A percentile compares a stretch with the other conserved stretches of the same genome.
These are phyloP conservation scores for Camptophora hylomeconis DNA, from an alignment of 2,329 filamentous ascomycete species.

Conservation along the genomic window DNA sequence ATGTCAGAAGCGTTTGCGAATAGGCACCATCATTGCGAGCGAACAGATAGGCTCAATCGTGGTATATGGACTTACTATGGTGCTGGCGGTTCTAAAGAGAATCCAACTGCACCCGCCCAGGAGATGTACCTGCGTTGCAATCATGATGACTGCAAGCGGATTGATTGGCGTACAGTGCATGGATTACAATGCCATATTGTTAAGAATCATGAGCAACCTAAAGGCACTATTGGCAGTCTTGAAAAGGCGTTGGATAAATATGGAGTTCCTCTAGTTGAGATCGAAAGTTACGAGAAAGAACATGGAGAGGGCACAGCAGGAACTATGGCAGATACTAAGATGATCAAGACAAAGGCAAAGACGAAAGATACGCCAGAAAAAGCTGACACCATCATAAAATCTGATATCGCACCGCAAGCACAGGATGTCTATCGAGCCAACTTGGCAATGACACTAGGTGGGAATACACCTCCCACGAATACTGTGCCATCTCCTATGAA, in stretches of 20 bases:
- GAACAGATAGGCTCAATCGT: slow-evolving; percentile 15
- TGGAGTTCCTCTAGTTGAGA: slow-evolving; percentile 15
- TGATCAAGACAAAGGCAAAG: slow-evolving; percentile 16
- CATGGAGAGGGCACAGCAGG: slow-evolving; percentile 15
- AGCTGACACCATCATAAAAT: slow-evolving; percentile 3
- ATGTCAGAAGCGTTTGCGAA: slow-evolving; percentile 19
- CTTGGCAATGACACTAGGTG: slow-evolving; percentile 1
- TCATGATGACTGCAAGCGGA: slow-evolving; percentile 16
- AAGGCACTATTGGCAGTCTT: slow-evolving; percentile 18
- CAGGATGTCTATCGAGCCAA: neutral
- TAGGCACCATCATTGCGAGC: slow-evolving; percentile 18
- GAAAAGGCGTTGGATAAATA: slow-evolving; percentile 17
- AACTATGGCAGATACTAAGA: slow-evolving; percentile 17
- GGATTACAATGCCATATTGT: slow-evolving; percentile 19
- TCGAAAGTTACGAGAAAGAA: slow-evolving; percentile 15
- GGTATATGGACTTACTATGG: slow-evolving; percentile 18
- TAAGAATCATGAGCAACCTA: slow-evolving; percentile 17
- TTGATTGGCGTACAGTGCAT: slow-evolving; percentile 18
- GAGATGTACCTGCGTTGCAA: slow-evolving; percentile 19
- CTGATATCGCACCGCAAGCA: neutral
- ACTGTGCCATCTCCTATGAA: neutral
- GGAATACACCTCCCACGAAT: neutral
- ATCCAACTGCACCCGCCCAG: slow-evolving; percentile 12
- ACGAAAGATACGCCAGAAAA: slow-evolving; percentile 7
- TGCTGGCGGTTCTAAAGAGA: slow-evolving; percentile 13